Conservation (phyloP, 1,284 basidiomycete genomes). For the Paramarasmius palmivorus region DNA sequence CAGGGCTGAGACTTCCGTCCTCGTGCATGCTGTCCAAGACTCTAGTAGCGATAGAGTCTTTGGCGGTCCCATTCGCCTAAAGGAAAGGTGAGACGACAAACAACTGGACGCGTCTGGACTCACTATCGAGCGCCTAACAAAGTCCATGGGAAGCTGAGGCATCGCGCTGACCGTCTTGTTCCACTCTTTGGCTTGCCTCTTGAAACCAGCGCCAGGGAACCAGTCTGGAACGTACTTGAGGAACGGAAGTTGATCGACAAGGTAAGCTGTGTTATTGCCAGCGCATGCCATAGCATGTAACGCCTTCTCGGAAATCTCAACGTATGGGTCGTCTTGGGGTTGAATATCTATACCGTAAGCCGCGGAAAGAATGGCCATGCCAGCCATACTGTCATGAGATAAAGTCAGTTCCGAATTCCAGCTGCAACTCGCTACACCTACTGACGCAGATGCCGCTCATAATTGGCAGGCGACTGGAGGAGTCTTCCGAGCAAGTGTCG, state of each 20-base stretch:
- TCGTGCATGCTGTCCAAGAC: conserved; percentile 8
- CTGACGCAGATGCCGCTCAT: conserved; percentile 19
- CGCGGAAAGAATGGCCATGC: too few species aligned
- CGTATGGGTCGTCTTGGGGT: not conserved
- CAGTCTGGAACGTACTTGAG: conserved; percentile 9
- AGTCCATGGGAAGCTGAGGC: conserved; percentile 3
- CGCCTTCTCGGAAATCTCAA: conserved; percentile 2
- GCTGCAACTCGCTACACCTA: too few species aligned
- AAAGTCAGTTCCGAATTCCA: too few species aligned
- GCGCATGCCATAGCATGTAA: not conserved
- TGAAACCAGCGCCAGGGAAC: conserved; percentile 11
- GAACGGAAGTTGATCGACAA: conserved; percentile 5
- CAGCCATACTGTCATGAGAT: too few species aligned
- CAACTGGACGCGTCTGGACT: not conserved
- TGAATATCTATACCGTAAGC: too few species aligned
- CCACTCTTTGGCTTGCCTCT: not conserved
- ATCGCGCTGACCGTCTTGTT: not conserved
- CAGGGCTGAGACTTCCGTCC: conserved; percentile 4
- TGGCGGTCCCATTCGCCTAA: conserved; percentile 11
- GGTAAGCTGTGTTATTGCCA: not conserved
- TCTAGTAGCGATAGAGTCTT: conserved; percentile 10
- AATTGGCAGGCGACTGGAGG: conserved; percentile 20
- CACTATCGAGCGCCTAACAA: conserved; percentile 2
- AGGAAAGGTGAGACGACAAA: too few species aligned
- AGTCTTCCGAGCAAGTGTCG: conserved; percentile 23